Percentiles rank a stretch among this genome's conserved stretches.
phyloP scores from a whole-genome alignment of 192 early-diverging fungal genomes.

The Phlyctochytrium planicorne region DNA sequence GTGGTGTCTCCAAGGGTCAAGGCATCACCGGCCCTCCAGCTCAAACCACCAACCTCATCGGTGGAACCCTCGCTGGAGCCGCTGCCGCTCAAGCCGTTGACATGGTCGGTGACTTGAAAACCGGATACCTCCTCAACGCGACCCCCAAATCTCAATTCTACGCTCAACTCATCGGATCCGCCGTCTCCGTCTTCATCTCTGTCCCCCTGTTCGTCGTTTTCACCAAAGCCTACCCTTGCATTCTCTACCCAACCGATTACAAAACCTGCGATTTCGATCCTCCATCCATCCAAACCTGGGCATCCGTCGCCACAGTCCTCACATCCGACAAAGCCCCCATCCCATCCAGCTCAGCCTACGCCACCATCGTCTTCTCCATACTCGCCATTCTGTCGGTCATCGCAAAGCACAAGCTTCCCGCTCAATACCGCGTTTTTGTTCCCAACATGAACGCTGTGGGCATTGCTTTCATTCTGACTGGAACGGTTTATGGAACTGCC shows the following conservation, averaged over 20 bases:
- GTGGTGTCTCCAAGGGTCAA: constrained; percentile 59
- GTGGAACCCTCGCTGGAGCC: constrained; percentile 75
- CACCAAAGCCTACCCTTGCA: constrained; percentile 61
- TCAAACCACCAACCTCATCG: constrained; percentile 70
- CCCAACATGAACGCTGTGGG: constrained; percentile 57
- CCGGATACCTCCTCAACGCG: constrained; percentile 78
- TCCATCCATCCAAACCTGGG: constrained; percentile 42
- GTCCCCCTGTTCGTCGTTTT: constrained; percentile 62
- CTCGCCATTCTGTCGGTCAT: constrained; percentile 42
- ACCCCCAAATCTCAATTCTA: constrained; percentile 83
- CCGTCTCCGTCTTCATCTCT: constrained; percentile 59
- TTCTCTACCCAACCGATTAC: constrained; percentile 24
- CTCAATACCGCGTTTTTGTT: constrained; percentile 47
- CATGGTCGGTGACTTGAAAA: constrained; percentile 82
- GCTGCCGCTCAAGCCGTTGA: constrained; percentile 68
- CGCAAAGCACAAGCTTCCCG: constrained; percentile 48
- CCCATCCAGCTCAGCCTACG: constrained; percentile 32
- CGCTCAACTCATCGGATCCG: constrained; percentile 77
- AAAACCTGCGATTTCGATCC: constrained; percentile 41
- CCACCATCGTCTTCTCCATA: constrained; percentile 40
- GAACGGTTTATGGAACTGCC: constrained; percentile 21
- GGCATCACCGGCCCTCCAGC: constrained; percentile 36
- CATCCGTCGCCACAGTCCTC: constrained; percentile 23
- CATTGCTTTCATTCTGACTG: constrained; percentile 28
- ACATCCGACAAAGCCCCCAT: constrained; percentile 31